Evolutionary conservation across 192 early-diverging fungal species (phyloP).

Genomic region (Linderina pennispora): DNA sequence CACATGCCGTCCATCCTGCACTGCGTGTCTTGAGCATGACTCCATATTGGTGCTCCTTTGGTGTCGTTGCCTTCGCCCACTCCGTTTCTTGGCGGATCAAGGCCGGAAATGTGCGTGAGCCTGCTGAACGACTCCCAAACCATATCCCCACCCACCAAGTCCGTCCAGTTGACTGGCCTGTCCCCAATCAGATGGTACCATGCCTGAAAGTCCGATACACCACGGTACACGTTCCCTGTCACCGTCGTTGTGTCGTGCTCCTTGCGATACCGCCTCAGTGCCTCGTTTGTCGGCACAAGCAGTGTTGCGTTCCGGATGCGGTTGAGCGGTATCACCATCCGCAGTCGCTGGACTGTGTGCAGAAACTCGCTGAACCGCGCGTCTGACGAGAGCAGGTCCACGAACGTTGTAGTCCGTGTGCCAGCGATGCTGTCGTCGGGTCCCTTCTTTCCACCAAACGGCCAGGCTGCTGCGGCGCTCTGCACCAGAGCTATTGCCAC

Average conservation of each 20-base stretch:
- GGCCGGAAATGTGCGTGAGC: too few relatives aligned
- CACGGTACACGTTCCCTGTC: constrained; percentile 16
- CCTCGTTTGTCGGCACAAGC: constrained; percentile 55
- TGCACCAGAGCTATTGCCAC: too few relatives aligned
- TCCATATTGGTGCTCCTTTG: background rate
- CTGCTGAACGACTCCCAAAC: constrained; percentile 39
- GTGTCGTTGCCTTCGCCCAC: background rate
- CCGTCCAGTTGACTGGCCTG: constrained; percentile 6
- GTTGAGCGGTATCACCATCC: constrained; percentile 52
- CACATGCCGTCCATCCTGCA: constrained; percentile 7
- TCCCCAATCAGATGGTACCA: constrained; percentile 46
- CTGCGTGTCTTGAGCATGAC: constrained; percentile 39
- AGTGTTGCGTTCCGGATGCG: constrained; percentile 50
- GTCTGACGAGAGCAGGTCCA: constrained; percentile 54
- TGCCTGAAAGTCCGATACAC: constrained; percentile 32
- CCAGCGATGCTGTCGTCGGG: background rate
- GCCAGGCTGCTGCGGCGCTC: background rate
- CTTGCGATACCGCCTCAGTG: constrained; percentile 31
- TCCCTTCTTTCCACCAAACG: background rate
- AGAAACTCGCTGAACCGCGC: constrained; percentile 48
- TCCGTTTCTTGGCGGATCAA: too few relatives aligned
- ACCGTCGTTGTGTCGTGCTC: constrained; percentile 9
- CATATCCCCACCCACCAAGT: constrained; percentile 19
- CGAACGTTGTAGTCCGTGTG: constrained; percentile 25
- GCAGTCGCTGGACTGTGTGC: constrained; percentile 49